Evolutionary conservation across 768 basidiomycete species (phyloP), one percentile per base, ranked within the genome.

Genomic region (Antrodiella citrinella): DNA sequence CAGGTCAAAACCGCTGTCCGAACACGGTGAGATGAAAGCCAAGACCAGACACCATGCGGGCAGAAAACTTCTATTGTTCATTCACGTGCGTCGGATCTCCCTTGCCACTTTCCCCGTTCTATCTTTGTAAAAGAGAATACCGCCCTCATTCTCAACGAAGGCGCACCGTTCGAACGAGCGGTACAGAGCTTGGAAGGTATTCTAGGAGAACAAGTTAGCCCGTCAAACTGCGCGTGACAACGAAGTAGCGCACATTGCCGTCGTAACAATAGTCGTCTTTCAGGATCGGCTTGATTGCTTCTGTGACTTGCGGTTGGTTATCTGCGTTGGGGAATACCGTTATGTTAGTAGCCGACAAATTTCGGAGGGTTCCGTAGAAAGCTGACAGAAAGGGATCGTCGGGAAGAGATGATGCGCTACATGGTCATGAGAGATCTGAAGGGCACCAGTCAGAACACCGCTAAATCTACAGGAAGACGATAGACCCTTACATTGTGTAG

Each of bases 401-500:
- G 77, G 76, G 66, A 80, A 80, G 38, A 81, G 64, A 58, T 82
- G 81, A 57, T 82, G 81, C 1, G 78, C 73, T 45, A 82, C 70
- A 67, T 81, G 63, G 72, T 65, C 77, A 69, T 54, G 70, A 62
- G 64, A 53, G 40, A 62, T 52, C 57, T 55, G 51, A 30, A 12
- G 21, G 20, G 35, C 18, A 10, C 18, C 35, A 38, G 35, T 38
- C 47, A 19, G 40, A 47, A 21, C 49, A 47, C 11, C 40, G 41
- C 15, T 51, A 13, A 40, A 26, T n/a, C 4, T n/a, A n/a, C n/a
- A n/a, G n/a, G 26, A 10, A 11, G 22, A 1, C 21, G 20, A 38
- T 38, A 45, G 26, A 52, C 49, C 21, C 60, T n/a, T 38, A 64
- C 63, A 47, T 64, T 64, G 47, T 62, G 63, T 35, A 62, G 55